These are phyloP conservation scores for Cynara cardunculus DNA, from an alignment of 129 eudicot genomes.

Conservation along the genomic window DNA sequence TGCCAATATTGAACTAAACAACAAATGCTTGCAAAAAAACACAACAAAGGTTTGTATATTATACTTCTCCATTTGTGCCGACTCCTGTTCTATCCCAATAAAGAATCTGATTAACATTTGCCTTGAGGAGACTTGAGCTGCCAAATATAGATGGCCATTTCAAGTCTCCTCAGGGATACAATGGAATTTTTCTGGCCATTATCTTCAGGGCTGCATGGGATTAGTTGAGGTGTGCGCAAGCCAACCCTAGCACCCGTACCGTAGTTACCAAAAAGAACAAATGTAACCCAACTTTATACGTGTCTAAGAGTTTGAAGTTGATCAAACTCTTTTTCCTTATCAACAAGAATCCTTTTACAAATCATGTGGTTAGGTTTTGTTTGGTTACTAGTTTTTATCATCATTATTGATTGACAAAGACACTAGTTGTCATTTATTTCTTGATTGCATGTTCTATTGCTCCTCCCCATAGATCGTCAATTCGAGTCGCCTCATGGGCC, in stretches of 20 bases:
- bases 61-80: not conserved
- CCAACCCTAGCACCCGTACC: not conserved
- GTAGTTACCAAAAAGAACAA: not conserved
- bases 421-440: not conserved
- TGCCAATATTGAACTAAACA: slow-evolving; percentile 67
- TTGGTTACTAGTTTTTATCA: not conserved
- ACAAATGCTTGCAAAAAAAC: slow-evolving; percentile 47
- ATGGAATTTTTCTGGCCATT: not conserved
- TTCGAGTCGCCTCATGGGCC: not conserved
- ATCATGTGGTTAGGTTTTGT: not conserved
- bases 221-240: not conserved
- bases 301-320: not conserved
- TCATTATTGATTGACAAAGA: not conserved
- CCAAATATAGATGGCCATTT: not conserved
- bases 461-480: not conserved
- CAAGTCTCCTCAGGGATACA: not conserved
- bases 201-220: not conserved
- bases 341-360: not conserved
- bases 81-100: not conserved
- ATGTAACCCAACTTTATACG: not conserved
- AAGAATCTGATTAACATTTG: not conserved
- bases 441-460: not conserved
- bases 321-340: not conserved
- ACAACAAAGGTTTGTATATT: not conserved
- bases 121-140: not conserved